A percentile compares a stretch with the other conserved stretches of the same genome.
Conservation (phyloP, 169 alveolate genomes). For the Plasmodium gonderi region DNA sequence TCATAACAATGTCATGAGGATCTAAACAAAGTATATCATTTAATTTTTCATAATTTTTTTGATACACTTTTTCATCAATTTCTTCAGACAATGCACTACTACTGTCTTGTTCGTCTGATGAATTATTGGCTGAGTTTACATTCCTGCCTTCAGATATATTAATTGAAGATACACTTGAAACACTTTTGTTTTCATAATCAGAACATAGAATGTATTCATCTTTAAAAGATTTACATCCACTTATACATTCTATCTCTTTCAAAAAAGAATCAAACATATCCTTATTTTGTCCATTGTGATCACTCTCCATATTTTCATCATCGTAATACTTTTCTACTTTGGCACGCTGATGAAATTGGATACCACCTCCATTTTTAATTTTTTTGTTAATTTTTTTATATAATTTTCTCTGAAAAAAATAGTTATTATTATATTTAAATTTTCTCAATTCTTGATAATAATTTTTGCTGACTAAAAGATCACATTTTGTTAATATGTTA, state of each 20-base stretch:
- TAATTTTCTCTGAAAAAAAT: slow-evolving; percentile 58
- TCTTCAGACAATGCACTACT: slow-evolving; percentile 40
- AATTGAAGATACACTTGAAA: slow-evolving; percentile 35
- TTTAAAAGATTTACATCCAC: slow-evolving; percentile 20
- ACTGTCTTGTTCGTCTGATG: neutral
- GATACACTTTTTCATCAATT: slow-evolving; percentile 43
- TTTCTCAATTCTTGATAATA: slow-evolving; percentile 76
- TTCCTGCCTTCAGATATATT: slow-evolving; percentile 3
- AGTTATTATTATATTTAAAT: slow-evolving; percentile 58
- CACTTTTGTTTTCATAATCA: slow-evolving; percentile 47
- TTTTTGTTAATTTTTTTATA: slow-evolving; percentile 58
- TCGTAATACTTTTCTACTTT: neutral
- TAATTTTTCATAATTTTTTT: slow-evolving; percentile 75
- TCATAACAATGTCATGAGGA: slow-evolving; percentile 70
- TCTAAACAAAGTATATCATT: slow-evolving; percentile 68
- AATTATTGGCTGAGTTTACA: neutral
- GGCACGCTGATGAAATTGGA: neutral
- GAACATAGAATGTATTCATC: slow-evolving; percentile 55
- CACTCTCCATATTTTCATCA: too few species aligned
- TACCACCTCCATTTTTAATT: neutral
- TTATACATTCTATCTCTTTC: slow-evolving; percentile 33
- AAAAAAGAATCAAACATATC: slow-evolving; percentile 11
- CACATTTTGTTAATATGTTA: slow-evolving; percentile 96
- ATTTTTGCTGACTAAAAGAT: slow-evolving; percentile 81
- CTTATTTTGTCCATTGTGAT: neutral